phyloP scores from a whole-genome alignment of 257 asterid species.

The Solanum sitiens region DNA sequence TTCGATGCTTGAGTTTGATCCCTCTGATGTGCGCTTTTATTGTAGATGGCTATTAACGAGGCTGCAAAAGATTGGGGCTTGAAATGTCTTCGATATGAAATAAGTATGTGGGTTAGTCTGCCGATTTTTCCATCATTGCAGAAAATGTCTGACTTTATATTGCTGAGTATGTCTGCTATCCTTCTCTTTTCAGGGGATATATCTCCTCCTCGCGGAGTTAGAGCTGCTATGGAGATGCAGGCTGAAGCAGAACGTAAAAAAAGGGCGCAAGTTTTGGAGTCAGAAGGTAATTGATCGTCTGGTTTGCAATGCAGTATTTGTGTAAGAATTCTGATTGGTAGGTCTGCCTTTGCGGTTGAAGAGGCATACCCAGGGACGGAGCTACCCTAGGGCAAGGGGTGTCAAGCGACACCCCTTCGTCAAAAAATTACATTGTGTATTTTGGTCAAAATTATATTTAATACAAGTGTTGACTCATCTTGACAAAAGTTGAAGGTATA shows the following conservation, averaged over 20 bases:
- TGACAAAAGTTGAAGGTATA: background rate
- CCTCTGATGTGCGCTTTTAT: background rate
- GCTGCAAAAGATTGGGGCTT: constrained; percentile 91
- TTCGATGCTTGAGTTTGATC: background rate
- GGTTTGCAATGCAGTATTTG: background rate
- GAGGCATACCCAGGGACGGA: background rate
- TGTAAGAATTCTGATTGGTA: background rate
- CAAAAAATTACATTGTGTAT: background rate
- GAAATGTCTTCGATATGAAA: constrained; percentile 88
- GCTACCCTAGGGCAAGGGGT: background rate
- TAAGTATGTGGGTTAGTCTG: constrained; percentile 47
- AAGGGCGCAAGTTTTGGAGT: constrained; percentile 86
- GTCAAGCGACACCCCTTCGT: background rate
- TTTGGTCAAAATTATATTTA: background rate
- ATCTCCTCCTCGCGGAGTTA: constrained; percentile 82
- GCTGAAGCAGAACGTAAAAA: constrained; percentile 96
- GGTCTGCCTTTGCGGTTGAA: background rate
- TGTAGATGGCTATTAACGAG: constrained; percentile 70
- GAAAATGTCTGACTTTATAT: background rate
- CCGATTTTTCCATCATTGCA: background rate
- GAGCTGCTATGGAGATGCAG: constrained; percentile 96
- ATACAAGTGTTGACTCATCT: background rate
- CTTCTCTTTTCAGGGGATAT: constrained; percentile 57
- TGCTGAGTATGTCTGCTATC: background rate
- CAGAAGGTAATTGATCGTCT: constrained; percentile 53